A percentile compares a stretch with the other conserved stretches of the same genome.
Conservation (phyloP, 2,329 filamentous ascomycete species). For the Xylariaceae sp. region DNA sequence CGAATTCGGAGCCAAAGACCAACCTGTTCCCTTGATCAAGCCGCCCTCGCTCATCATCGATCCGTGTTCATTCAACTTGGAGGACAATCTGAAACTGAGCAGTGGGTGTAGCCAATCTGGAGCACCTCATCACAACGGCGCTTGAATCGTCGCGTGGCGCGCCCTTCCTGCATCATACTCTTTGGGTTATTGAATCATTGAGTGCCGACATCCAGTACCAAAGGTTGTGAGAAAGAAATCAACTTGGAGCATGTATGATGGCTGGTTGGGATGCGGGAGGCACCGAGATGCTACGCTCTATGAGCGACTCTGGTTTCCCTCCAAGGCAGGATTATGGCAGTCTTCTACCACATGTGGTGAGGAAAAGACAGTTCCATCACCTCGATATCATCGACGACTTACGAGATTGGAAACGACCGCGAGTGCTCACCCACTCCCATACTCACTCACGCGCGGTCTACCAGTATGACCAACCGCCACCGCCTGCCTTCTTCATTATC, state of each 20-base stretch:
- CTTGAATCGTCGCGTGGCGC: background rate
- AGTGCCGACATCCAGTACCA: background rate
- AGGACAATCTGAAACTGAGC: background rate
- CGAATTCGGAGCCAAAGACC: background rate
- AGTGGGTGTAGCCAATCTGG: background rate
- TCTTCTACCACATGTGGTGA: slow-evolving; percentile 32
- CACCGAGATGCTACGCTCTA: slow-evolving; percentile 32
- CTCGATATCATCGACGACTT: slow-evolving; percentile 30
- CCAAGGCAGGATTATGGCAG: slow-evolving; percentile 17
- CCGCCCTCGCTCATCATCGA: background rate
- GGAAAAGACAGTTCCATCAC: slow-evolving; percentile 38
- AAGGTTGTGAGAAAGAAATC: slow-evolving; percentile 14
- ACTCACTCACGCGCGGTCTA: slow-evolving; percentile 12
- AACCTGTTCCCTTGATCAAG: slow-evolving; percentile 1
- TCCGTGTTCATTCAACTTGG: background rate
- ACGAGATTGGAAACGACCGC: slow-evolving; percentile 32
- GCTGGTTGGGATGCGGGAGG: slow-evolving; percentile 33
- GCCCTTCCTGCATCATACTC: slow-evolving; percentile 9
- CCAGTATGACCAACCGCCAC: slow-evolving; percentile 19
- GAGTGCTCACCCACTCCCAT: slow-evolving; percentile 19
- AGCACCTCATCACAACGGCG: slow-evolving; percentile 1
- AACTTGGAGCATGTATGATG: slow-evolving; percentile 34
- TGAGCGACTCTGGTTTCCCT: slow-evolving; percentile 31
- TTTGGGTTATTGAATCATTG: slow-evolving; percentile 1
- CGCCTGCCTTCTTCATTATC: slow-evolving; percentile 33